Conservation (phyloP, 805 yeast genomes). For the Zygoascus bituminiphila region DNA sequence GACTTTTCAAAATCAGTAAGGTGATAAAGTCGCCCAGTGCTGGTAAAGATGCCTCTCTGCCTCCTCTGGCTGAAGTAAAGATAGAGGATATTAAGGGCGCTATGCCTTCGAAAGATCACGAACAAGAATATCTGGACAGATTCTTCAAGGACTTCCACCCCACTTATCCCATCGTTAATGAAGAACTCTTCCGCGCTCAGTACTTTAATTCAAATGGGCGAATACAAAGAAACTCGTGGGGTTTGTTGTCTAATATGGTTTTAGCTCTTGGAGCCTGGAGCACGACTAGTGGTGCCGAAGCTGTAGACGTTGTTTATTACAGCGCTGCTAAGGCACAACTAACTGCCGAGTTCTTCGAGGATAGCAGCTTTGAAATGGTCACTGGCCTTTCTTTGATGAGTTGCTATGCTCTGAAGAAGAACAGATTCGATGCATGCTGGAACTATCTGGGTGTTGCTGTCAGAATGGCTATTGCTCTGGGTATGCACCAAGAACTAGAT, state of each 20-base stretch:
- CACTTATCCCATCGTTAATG: slow-evolving; percentile 52
- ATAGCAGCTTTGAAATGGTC: slow-evolving; percentile 49
- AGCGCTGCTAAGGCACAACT: slow-evolving; percentile 42
- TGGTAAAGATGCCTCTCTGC: neutral
- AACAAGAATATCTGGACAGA: slow-evolving; percentile 36
- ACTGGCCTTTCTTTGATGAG: slow-evolving; percentile 47
- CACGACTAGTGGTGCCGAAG: slow-evolving; percentile 43
- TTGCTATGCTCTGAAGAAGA: slow-evolving; percentile 55
- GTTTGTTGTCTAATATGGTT: slow-evolving; percentile 46
- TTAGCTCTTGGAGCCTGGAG: slow-evolving; percentile 68
- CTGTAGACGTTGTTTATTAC: slow-evolving; percentile 48
- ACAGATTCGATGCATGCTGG: slow-evolving; percentile 64
- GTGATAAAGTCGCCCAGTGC: neutral
- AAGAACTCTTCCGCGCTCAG: slow-evolving; percentile 43
- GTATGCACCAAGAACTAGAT: slow-evolving; percentile 45
- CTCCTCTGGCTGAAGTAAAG: neutral
- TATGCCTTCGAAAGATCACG: slow-evolving; percentile 6
- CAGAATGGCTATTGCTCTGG: slow-evolving; percentile 59
- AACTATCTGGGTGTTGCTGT: slow-evolving; percentile 56
- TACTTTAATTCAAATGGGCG: slow-evolving; percentile 30
- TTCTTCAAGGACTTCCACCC: slow-evolving; percentile 55
- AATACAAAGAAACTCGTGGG: slow-evolving; percentile 41
- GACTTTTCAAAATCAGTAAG: neutral
- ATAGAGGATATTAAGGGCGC: neutral
- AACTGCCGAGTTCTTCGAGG: slow-evolving; percentile 44